phyloP scores from a whole-genome alignment of 2,329 filamentous ascomycete genomes.

The Aspergillus sergii region DNA sequence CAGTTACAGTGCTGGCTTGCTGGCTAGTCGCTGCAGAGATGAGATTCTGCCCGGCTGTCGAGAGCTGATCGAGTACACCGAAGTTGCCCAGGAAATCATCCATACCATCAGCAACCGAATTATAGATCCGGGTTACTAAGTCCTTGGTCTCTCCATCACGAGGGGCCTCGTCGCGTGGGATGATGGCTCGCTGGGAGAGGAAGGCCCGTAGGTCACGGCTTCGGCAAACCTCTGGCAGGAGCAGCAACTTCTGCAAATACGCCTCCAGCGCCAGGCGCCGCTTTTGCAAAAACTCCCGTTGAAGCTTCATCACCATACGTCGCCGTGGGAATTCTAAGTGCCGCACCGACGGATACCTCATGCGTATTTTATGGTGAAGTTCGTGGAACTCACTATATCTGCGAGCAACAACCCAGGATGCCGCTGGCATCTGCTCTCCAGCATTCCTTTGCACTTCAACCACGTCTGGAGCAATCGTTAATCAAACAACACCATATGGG shows the following conservation, averaged over 20 bases:
- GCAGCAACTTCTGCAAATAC: conserved; percentile 79
- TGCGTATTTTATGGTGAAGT: conserved; percentile 83
- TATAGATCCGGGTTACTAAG: conserved; percentile 92
- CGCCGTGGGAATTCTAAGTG: conserved; percentile 89
- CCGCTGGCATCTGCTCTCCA: conserved; percentile 95
- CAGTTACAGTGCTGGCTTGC: conserved; percentile 49
- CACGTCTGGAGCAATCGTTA: conserved; percentile 58
- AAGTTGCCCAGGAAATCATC: conserved; percentile 97
- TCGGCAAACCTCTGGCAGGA: conserved; percentile 89
- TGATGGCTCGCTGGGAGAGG: conserved; percentile 81
- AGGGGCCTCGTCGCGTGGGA: conserved; percentile 64
- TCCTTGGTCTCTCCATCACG: conserved; percentile 70
- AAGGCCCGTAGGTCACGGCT: conserved; percentile 91
- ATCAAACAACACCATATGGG: conserved; percentile 1
- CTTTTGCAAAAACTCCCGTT: conserved; percentile 93
- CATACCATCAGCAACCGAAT: conserved; percentile 96
- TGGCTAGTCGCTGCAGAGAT: conserved; percentile 57
- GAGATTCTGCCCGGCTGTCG: conserved; percentile 87
- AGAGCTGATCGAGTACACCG: conserved; percentile 91
- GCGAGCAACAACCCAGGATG: conserved; percentile 88
- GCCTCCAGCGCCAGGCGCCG: conserved; percentile 79
- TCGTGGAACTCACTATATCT: conserved; percentile 97
- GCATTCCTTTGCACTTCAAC: conserved; percentile 89
- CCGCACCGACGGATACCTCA: conserved; percentile 82
- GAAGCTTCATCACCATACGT: conserved; percentile 92